Percentiles rank a stretch among this genome's conserved stretches.
Conservation (phyloP, 345 rosid genomes). For the Heritiera fomes region DNA sequence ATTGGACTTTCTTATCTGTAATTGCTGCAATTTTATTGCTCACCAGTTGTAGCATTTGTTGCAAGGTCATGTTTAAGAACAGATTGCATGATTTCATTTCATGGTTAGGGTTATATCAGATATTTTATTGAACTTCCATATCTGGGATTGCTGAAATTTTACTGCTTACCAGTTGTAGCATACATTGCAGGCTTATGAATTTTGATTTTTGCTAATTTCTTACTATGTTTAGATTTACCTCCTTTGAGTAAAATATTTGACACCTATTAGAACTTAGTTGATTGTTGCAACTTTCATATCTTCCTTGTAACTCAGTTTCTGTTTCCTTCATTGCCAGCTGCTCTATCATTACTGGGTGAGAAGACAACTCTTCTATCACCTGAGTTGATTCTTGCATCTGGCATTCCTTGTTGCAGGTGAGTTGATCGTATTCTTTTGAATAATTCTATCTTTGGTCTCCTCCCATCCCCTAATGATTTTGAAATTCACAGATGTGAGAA, state of each 20-base stretch:
- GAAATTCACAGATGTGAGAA: neutral
- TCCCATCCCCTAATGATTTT: conserved; percentile 4
- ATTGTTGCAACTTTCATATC: neutral
- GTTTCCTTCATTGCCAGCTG: conserved; percentile 59
- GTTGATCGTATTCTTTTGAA: conserved; percentile 29
- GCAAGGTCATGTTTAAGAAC: neutral
- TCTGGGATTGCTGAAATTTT: conserved; percentile 1
- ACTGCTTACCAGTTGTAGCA: neutral
- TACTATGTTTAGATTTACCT: neutral
- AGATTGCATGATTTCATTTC: neutral
- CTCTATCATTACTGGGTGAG: conserved; percentile 86
- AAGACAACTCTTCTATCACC: conserved; percentile 98
- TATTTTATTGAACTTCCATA: neutral
- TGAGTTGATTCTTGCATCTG: conserved; percentile 71
- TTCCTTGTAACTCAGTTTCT: conserved; percentile 19
- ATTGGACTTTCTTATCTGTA: conserved; percentile 4
- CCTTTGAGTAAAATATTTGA: neutral
- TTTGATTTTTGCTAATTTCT: neutral
- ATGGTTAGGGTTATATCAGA: conserved; percentile 17
- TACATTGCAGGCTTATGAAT: neutral
- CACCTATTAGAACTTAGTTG: conserved; percentile 9
- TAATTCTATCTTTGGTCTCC: conserved; percentile 9
- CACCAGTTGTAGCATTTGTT: neutral
- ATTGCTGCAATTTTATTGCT: neutral
- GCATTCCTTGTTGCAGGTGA: conserved; percentile 97